A percentile compares a stretch with the other conserved stretches of the same genome.
phyloP scores from a whole-genome alignment of 1,284 basidiomycete species.

The Ustilago shanxiensis region DNA sequence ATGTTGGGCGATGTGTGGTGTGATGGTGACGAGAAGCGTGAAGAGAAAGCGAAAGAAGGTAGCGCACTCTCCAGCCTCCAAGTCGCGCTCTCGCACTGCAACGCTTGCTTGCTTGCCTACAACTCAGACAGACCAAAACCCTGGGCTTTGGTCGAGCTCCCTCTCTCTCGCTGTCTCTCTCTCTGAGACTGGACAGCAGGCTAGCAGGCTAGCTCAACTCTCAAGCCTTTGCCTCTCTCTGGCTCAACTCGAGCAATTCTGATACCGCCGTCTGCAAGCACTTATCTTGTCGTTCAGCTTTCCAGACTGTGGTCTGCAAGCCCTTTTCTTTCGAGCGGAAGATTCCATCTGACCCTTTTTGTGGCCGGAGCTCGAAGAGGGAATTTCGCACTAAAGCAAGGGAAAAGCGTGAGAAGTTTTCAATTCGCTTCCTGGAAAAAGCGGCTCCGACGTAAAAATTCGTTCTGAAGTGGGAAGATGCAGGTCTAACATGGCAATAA shows the following conservation, averaged over 20 bases:
- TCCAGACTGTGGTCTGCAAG: constrained; percentile 2
- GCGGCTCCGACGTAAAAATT: not conserved
- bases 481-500: constrained; percentile 13
- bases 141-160: too few species aligned
- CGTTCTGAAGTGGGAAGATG: too few species aligned
- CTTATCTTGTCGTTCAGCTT: not conserved
- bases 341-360: not conserved
- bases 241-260: not conserved
- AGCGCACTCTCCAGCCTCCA: constrained; percentile 5
- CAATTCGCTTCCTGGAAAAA: not conserved
- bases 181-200: not conserved
- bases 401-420: constrained; percentile 12
- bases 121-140: too few species aligned
- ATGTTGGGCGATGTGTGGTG: constrained; percentile 56
- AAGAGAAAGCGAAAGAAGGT: constrained; percentile 20
- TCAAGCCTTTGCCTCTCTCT: not conserved
- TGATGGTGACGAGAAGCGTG: constrained; percentile 56
- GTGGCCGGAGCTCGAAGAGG: not conserved
- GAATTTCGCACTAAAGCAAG: not conserved
- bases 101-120: not conserved
- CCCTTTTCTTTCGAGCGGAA: not conserved
- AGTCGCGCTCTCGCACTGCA: constrained; percentile 1
- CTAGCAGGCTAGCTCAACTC: not conserved
- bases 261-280: constrained; percentile 13
- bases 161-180: not conserved